A percentile compares a stretch with the other conserved stretches of the same genome.
phyloP scores from a whole-genome alignment of 1,139 yeast genomes.

The Candida mesenterica region DNA sequence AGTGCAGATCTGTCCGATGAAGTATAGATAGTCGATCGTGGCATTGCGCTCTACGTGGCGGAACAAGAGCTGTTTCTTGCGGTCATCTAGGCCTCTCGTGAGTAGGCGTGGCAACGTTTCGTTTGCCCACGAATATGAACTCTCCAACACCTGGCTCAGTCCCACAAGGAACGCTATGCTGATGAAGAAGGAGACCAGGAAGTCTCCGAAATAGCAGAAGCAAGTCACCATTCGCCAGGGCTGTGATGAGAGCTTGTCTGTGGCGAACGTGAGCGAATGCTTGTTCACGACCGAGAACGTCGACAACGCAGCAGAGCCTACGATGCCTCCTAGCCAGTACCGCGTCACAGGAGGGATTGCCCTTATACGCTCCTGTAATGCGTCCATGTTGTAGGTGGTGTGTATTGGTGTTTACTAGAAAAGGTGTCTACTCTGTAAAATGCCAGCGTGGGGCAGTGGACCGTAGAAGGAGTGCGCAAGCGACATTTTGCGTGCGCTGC shows the following conservation, averaged over 20 bases:
- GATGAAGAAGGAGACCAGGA: constrained; percentile 23
- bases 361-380: constrained; percentile 2
- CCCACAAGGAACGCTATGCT: constrained; percentile 18
- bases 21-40: constrained; percentile 33
- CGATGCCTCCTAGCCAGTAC: constrained; percentile 26
- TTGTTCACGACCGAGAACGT: constrained; percentile 16
- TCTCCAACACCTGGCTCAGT: constrained; percentile 13
- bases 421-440: neutral
- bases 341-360: constrained; percentile 35
- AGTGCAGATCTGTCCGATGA: constrained; percentile 23
- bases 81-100: constrained; percentile 13
- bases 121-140: neutral
- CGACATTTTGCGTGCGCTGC: too few relatives aligned
- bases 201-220: constrained; percentile 32
- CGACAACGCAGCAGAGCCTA: constrained; percentile 19
- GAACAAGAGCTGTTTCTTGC: constrained; percentile 17
- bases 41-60: constrained; percentile 19
- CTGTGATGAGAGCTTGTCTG: constrained; percentile 25
- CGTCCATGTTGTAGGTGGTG: too few relatives aligned
- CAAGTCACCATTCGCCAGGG: constrained; percentile 41
- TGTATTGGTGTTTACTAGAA: too few relatives aligned
- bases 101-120: constrained; percentile 3
- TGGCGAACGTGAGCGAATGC: constrained; percentile 22
- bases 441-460: neutral
- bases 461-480: too few relatives aligned